phyloP scores from a whole-genome alignment of 306 rosid genomes.

The Quercus robur region DNA sequence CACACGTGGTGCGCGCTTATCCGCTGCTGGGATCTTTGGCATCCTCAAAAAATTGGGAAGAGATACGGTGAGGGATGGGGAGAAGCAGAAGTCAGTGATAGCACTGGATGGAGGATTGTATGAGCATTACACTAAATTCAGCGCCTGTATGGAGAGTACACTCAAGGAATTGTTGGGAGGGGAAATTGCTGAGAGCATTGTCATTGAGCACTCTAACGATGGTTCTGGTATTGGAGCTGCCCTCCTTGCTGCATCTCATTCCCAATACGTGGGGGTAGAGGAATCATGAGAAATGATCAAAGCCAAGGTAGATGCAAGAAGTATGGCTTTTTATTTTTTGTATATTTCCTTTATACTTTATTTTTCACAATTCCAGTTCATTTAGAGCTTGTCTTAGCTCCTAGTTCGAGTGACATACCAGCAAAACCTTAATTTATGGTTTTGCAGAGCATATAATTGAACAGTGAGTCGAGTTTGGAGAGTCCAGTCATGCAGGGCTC shows the following conservation, averaged over 20 bases:
- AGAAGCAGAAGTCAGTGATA: slow-evolving; percentile 70
- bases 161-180: slow-evolving; percentile 81
- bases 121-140: slow-evolving; percentile 80
- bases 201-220: slow-evolving; percentile 66
- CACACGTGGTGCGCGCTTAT: slow-evolving; percentile 77
- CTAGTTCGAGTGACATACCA: slow-evolving; percentile 27
- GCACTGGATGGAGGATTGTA: slow-evolving; percentile 91
- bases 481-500: slow-evolving; percentile 7
- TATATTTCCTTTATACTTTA: slow-evolving; percentile 6
- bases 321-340: slow-evolving; percentile 31
- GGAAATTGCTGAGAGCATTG: slow-evolving; percentile 50
- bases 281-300: slow-evolving; percentile 39
- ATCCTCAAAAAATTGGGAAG: slow-evolving; percentile 88
- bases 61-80: slow-evolving; percentile 59
- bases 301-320: slow-evolving; percentile 26
- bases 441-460: slow-evolving; percentile 21
- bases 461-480: slow-evolving; percentile 22
- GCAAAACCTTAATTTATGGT: slow-evolving; percentile 34
- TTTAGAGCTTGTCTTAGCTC: slow-evolving; percentile 24
- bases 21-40: slow-evolving; percentile 85
- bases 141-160: slow-evolving; percentile 69
- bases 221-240: slow-evolving; percentile 98
- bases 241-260: slow-evolving; percentile 92
- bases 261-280: slow-evolving; percentile 65
- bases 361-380: slow-evolving; percentile 10